A percentile compares a stretch with the other conserved stretches of the same genome.
Evolutionary conservation across 805 yeast species (phyloP).

Genomic region (Komagataella phaffii): DNA sequence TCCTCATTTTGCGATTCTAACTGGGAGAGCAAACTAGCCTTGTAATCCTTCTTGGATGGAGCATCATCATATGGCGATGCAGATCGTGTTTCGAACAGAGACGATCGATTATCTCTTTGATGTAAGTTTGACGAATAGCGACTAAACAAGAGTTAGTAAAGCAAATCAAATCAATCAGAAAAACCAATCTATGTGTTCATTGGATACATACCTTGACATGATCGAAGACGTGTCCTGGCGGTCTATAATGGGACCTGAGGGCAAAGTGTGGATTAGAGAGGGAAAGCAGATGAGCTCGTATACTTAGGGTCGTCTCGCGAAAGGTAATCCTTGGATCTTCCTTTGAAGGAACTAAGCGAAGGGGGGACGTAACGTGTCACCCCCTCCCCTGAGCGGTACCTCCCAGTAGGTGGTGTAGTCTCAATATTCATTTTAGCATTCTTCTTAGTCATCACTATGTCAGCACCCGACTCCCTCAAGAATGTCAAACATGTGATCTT

Average conservation of each 20-base stretch:
- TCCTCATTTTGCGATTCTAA: conserved; percentile 58
- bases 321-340: background rate
- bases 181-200: conserved; percentile 3
- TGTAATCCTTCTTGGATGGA: conserved; percentile 21
- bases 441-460: conserved; percentile 11
- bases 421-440: background rate
- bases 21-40: conserved; percentile 40
- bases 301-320: background rate
- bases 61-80: conserved; percentile 28
- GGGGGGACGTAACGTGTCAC: too few relatives aligned
- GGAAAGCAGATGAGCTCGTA: background rate
- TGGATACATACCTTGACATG: background rate
- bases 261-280: background rate
- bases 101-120: conserved; percentile 10
- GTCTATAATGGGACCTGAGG: background rate
- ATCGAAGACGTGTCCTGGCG: background rate
- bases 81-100: conserved; percentile 9
- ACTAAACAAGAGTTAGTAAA: conserved; percentile 5
- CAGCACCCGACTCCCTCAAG: conserved; percentile 6
- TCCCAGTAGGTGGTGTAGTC: background rate
- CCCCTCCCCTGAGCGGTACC: too few relatives aligned
- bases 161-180: background rate
- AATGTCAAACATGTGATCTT: conserved; percentile 66
- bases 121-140: conserved; percentile 17
- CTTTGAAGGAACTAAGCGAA: too few relatives aligned